Percentiles rank a stretch among this genome's conserved stretches.
phyloP scores from a whole-genome alignment of 2,329 filamentous ascomycete genomes.

The Verticillium zaregamsianum region DNA sequence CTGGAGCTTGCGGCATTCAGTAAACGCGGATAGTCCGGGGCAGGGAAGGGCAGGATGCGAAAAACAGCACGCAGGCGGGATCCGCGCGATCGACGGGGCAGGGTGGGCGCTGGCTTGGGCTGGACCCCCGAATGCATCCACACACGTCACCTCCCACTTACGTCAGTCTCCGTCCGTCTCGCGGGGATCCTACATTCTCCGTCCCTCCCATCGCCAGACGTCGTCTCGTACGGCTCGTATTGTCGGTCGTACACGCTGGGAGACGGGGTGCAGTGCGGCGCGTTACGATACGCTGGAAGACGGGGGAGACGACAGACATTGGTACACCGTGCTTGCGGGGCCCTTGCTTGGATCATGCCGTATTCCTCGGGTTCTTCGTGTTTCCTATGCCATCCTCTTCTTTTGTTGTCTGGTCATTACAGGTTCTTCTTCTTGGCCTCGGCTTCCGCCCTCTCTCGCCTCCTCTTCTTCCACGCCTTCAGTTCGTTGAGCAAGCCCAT shows the following conservation, averaged over 20 bases:
- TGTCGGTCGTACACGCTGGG: background rate
- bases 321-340: background rate
- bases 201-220: too few species aligned
- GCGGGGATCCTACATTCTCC: background rate
- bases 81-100: background rate
- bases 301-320: background rate
- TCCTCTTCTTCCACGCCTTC: conserved; percentile 53
- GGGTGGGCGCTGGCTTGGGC: background rate
- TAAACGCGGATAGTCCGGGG: background rate
- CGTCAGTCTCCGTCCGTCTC: background rate
- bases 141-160: background rate
- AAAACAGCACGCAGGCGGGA: background rate
- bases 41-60: background rate
- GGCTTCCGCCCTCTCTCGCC: conserved; percentile 35
- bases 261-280: background rate
- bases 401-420: background rate
- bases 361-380: background rate
- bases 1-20: background rate
- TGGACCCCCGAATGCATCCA: background rate
- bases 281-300: too few species aligned
- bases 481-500: conserved; percentile 82
- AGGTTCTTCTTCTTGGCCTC: conserved; percentile 28
- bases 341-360: background rate
- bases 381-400: background rate
- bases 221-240: too few species aligned